Base-by-base conservation (phyloP, 2,329 filamentous ascomycete species). In the Tolypocladium ovalisporum region DNA sequence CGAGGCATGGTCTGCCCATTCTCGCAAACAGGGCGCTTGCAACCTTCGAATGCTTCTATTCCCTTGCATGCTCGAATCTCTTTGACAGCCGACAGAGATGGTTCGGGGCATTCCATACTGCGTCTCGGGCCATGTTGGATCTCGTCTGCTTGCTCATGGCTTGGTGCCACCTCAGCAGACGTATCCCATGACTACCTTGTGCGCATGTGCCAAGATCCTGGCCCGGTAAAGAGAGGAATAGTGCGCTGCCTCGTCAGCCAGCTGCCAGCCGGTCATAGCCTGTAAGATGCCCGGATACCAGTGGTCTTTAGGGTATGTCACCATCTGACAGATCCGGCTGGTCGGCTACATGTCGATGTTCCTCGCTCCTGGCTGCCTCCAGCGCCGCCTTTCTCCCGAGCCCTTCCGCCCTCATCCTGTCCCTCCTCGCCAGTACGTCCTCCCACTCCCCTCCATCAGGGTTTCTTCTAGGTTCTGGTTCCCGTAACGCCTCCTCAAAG, bases 401-500 rank as follows among this genome's bases (percentile, higher is more conserved):
- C 0, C 84, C 84, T 63, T 86, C 83, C 0, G 75, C 76, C 58
- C 74, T 75, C 70, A 84, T 85, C 57, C 82, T 78, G 63, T 81
- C 77, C 55, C 76, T 74, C 60, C 82, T 75, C 8, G 69, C 68
- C 17, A 73, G 72, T 1, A 76, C 68, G 65, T 84, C 79, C 65
- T 86, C 83, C 82, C 83, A 83, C 59, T 74, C 71, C 52, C 70
- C 69, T 24, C 74, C 76, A 8, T 68, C 67, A n/a, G 66, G 60
- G 52, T 67, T 69, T 54, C 59, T 59, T 53, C 64, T 69, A 2
- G 62, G 59, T 10, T 60, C 63, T 1, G 62, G 62, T 15, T 62
- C 62, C 27, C 59, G 64, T 17, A 71, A 62, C 52, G 71, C 69
- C 13, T 68, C 68, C 56, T 67, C 62, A 47, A 89, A 71, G 8